Evolutionary conservation across 768 basidiomycete genomes (phyloP), one percentile per base, ranked within the genome.

Genomic region (Amanita rimosa): DNA sequence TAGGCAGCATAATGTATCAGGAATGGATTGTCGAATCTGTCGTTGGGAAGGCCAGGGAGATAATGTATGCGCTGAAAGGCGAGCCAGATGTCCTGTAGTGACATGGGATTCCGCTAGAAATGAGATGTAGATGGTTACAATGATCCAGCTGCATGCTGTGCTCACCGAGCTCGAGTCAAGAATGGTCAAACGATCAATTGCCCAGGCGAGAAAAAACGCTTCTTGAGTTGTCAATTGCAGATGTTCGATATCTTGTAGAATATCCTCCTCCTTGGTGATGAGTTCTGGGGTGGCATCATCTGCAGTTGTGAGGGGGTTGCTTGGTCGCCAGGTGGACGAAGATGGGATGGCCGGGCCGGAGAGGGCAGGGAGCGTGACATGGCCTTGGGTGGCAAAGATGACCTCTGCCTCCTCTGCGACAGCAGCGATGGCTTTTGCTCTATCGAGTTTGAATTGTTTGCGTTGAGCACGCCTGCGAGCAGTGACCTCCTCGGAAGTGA

Each of bases 401-500:
- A 68, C 71, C 58, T 92, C 89, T 5, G 87, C 89, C 58, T 88
- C 83, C 34, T 82, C 82, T 0, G 81, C 83, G 0, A 86, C 85
- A 0, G 76, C 76, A 1, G 89, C 89, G 55, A 96, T 85, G 2
- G 93, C 95, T 49, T 73, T 70, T 22, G 94, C 93, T 58, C 96
- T 81, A 59, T 95, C 91, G 34, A 83, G 71, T 65, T 99, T 99
- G 72, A 95, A 94, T 56, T 92, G 86, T 57, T 83, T 83, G 33
- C 96, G 82, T 56, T 94, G 91, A 26, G 81, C 79, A 41, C 96
- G 74, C 34, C 96, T 83, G 58, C 80, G 81, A 34, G 86, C 90
- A 7, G 92, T 90, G 47, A 96, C 68, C 64, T 98, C 91, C 60
- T 99, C 96, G 0, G 93, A 83, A 0, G 93, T 91, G 55, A 87